Base-by-base conservation (phyloP, 129 eudicot genomes). In the Flaveria robusta region DNA sequence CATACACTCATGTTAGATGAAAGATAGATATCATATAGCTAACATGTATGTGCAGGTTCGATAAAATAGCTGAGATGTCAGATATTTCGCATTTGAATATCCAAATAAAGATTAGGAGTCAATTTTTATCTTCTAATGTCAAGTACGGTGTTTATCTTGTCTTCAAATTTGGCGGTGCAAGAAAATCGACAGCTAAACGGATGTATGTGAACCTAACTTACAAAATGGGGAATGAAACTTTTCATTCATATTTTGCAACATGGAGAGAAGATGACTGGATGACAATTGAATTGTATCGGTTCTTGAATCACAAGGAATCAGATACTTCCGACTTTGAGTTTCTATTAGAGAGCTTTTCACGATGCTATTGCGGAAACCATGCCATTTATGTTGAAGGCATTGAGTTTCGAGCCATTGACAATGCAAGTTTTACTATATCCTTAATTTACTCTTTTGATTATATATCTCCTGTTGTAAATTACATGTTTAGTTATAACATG, bases 231-330 rank as follows among this genome's bases (percentile, higher is more conserved):
- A 7, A 6, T 14, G 42, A 62, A 62, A 29, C 11, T 1, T 62
- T 62, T 14, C 22, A 29, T 14, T 18, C 68, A 2, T 62, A 62
- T 29, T 62, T 62, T 8, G 68, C 68, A 1, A 27, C 43, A 29
- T 62, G 68, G 68, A 62, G 68, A 27, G 22, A 62, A 14, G 68
- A 62, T 14, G 22, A 29, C 0, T 62, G 68, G 68, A 62, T 62
- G 68, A 27, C 12, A 1, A 15, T 62, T 62, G 68, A 62, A 29
- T 29, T 62, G 22, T 29, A 1, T 27, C 68, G 20, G 1, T 62
- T 62, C 68, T 27, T 14, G 4, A 26, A 29, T 62, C 12, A 27
- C 20, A 62, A 27, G 4, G 11, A 62, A 58, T 58, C 37, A 29
- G 68, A 62, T 27, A 27, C 41, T 6, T 3, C 18, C 11, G 41